Percentiles rank a stretch among this genome's conserved stretches.
phyloP scores from a whole-genome alignment of 805 yeast genomes.

The Saccharomycopsis synnaedendra region DNA sequence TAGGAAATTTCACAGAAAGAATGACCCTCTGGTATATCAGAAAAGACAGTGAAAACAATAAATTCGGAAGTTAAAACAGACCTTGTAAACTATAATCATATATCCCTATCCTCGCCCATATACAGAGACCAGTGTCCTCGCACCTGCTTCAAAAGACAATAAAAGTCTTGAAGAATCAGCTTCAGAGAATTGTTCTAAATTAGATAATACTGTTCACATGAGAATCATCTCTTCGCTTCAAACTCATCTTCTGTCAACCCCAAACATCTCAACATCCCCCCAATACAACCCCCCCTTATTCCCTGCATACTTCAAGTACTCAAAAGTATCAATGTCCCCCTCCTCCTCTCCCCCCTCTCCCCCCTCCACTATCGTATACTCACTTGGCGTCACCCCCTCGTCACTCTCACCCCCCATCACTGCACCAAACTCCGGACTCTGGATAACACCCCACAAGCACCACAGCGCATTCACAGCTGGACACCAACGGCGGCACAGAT shows the following conservation, averaged over 20 bases:
- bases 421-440: constrained; percentile 36
- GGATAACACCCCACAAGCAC: constrained; percentile 89
- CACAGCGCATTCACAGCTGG: constrained; percentile 69
- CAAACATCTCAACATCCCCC: constrained; percentile 61
- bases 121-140: too few species aligned
- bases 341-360: constrained; percentile 19
- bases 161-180: too few species aligned
- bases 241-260: constrained; percentile 24
- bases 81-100: too few species aligned
- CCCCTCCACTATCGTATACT: constrained; percentile 12
- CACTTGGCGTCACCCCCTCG: constrained; percentile 21
- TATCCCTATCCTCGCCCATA: too few species aligned
- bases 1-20: too few species aligned
- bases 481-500: constrained; percentile 69
- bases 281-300: constrained; percentile 66
- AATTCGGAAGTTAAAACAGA: too few species aligned
- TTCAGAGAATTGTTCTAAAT: too few species aligned
- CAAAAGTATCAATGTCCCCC: constrained; percentile 53
- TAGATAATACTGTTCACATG: too few species aligned
- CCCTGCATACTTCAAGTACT: constrained; percentile 61
- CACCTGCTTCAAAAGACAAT: too few species aligned
- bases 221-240: too few species aligned
- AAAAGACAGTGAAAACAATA: too few species aligned
- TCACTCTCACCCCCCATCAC: not conserved
- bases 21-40: too few species aligned